These are phyloP conservation scores for Otatea glauca DNA, from an alignment of 176 grass and related monocot genomes.

Conservation along the genomic window DNA sequence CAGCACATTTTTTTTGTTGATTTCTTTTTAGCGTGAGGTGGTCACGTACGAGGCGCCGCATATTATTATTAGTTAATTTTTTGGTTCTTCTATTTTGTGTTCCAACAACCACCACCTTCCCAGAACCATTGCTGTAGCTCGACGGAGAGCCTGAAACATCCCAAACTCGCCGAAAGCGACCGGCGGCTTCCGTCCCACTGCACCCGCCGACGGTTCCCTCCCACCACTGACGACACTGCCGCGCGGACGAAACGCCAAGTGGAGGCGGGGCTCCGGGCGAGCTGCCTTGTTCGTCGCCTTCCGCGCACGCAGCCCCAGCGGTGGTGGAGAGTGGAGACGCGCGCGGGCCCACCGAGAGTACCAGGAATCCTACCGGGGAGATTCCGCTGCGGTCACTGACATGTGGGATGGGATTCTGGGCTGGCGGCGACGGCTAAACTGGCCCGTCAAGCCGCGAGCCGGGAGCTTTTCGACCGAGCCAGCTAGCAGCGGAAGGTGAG, in stretches of 20 bases:
- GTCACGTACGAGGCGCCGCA: no score
- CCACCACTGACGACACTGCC: background rate
- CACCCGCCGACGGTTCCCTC: background rate
- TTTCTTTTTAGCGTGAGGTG: no score
- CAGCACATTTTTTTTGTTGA: no score
- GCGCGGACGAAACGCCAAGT: background rate
- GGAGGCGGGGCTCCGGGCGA: background rate
- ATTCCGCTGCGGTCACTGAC: background rate
- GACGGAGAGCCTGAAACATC: background rate
- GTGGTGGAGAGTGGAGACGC: background rate
- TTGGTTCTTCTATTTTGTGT: no score
- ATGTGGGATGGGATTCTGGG: background rate
- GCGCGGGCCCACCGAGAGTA: background rate
- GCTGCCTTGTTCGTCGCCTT: background rate
- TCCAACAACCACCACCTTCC: no score
- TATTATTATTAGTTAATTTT: no score
- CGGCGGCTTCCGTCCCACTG: background rate
- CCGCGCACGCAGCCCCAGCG: background rate
- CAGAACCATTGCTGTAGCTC: background rate
- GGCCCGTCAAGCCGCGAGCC: no score
- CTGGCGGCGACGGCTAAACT: no score
- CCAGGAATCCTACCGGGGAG: constrained; percentile 3
- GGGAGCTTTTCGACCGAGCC: no score
- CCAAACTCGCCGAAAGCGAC: constrained; percentile 10
- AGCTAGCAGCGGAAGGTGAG: no score